Conservation (phyloP, 2,329 filamentous ascomycete genomes). For the Aspergillus tamarii region DNA sequence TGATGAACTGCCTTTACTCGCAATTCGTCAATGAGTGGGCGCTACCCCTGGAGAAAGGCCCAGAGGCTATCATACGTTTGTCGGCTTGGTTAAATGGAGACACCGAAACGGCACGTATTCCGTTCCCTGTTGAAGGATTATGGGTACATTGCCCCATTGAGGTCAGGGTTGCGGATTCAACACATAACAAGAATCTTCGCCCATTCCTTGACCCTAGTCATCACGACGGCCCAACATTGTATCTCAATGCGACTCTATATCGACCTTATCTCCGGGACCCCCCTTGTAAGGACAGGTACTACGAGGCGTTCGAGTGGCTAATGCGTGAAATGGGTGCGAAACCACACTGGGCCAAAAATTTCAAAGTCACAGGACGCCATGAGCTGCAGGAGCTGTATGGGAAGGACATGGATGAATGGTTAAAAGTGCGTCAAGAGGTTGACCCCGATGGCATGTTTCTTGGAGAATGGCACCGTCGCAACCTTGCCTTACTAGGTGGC, state of each 20-base stretch:
- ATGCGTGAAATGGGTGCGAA: conserved; percentile 82
- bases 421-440: conserved; percentile 67
- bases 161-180: conserved; percentile 80
- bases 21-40: conserved; percentile 99
- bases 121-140: conserved; percentile 75
- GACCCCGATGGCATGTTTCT: conserved; percentile 87
- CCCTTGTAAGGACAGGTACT: conserved; percentile 75
- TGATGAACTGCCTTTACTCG: conserved; percentile 98
- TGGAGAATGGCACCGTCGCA: conserved; percentile 83
- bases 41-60: conserved; percentile 80
- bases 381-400: conserved; percentile 70
- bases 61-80: conserved; percentile 81
- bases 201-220: conserved; percentile 75
- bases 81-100: conserved; percentile 85
- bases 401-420: conserved; percentile 66
- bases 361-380: conserved; percentile 62
- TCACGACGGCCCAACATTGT: conserved; percentile 72
- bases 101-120: conserved; percentile 70
- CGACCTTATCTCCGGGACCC: conserved; percentile 78
- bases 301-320: conserved; percentile 86
- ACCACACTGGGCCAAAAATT: conserved; percentile 95
- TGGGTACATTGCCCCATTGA: conserved; percentile 91
- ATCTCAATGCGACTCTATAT: conserved; percentile 89
- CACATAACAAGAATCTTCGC: conserved; percentile 51
- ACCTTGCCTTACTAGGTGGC: conserved; percentile 53